Base-by-base conservation (phyloP, 352 stramenopile species). In the Lagenidium giganteum region DNA sequence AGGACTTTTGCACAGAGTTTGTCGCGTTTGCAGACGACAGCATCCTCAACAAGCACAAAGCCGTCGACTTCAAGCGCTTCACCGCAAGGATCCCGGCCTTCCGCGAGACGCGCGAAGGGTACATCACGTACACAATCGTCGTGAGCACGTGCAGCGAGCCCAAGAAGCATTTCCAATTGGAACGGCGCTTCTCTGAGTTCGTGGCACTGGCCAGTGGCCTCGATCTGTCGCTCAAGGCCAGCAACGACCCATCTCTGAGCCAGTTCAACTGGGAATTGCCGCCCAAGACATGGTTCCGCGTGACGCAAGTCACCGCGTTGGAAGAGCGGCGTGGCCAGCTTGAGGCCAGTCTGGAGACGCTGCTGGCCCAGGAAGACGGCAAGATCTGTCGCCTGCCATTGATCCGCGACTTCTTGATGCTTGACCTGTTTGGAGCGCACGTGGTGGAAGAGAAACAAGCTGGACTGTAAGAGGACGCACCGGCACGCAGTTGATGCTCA, bases 131-230 rank as follows among this genome's bases (percentile, higher is more conserved):
- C 50, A 78, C 48, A 5, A 55, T 92, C 22, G 39, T 61, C 12
- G 43, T 88, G 14, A 50, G 51, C 21, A 81, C 63, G 12, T 64
- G 51, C 4, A 41, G 49, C 22, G 57, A 75, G 23, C 57, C 60
- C 18, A 47, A 47, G 14, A 62, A 68, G 34, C 70, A 62, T 11
- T 87, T 84, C 36, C 51, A 66, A 28, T 32, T 87, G 18, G 71
- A 89, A 42, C 73, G 78, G 17, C 76, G 76, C 28, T 92, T 81
- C 45, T 89, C 79, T 12, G 79, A 92, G 57, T 92, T 92, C 48
- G 72, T 85, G 8, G 55, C 61, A 12, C 76, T 83, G 9, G 73
- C 79, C 8, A 40, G 47, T 3, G 51, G 61, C 17, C 40, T 91
- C 21, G 68, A 77, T 24, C 51, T 56, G 26, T 69, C 75, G 25